Base-by-base conservation (phyloP, 257 asterid genomes). In the Nicotiana tomentosiformis region DNA sequence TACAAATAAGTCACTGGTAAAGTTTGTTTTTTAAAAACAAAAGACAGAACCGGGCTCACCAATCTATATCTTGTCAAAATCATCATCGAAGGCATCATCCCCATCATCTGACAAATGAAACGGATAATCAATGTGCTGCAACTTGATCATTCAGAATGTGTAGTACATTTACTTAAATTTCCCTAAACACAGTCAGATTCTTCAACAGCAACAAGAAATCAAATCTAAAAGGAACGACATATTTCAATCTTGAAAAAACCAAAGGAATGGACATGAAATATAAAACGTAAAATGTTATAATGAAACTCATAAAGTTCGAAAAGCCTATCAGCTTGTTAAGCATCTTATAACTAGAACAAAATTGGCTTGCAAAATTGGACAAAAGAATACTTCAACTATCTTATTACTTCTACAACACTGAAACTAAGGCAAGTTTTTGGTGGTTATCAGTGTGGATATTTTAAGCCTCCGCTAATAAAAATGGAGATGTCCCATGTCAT, bases 41-140 rank as follows among this genome's bases (percentile, higher is more conserved):
- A 23, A 43, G 2, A 14, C 9, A 72, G 62, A 49, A 72, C 15
- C 4, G 8, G 15, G 62, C 80, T 74, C 80, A 93, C 98, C 90
- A 77, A 57, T 84, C 89, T 91, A 93, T 84, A 93, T 83, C 93
- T 89, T 92, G 89, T 93, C 96, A 89, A 93, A 93, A 88, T 95
- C 99, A 83, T 92, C 98, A 62, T 92, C 98, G 51, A 93, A 89
- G 74, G 87, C 94, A 79, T 89, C 88, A 82, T 87, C 91, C 9
- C 92, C 95, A 84, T 87, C 98, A 87, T 95, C 99, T 95, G 90
- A 85, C 35, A 89, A 86, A 84, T 66, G 82, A 51, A 74, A 46
- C 46, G n/a, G 55, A 66, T 74, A 51, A 82, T 80, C 66, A 66
- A 77, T 20, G n/a, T 49, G 57, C 61, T 20, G 32, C 78, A 43